Evolutionary conservation across 345 rosid genomes (phyloP).

Genomic region (Rhodamnia rubescens): DNA sequence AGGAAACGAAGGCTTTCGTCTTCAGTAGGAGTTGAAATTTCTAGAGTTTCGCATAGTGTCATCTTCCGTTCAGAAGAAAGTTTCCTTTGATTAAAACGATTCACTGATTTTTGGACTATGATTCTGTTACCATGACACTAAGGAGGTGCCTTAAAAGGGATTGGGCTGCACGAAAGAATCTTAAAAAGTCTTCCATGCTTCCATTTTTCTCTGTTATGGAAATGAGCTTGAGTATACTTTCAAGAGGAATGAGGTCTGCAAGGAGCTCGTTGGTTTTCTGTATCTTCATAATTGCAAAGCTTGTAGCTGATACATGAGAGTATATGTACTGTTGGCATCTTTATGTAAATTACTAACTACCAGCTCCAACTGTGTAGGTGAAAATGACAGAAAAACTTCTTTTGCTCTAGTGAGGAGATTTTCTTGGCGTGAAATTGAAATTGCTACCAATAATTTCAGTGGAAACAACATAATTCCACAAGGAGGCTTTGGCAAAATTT

Average conservation of each 20-base stretch:
- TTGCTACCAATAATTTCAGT: conserved; percentile 76
- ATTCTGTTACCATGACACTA: neutral
- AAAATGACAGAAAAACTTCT: conserved; percentile 55
- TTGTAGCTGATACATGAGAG: neutral
- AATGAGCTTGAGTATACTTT: neutral
- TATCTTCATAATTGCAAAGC: neutral
- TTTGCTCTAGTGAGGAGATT: conserved; percentile 69
- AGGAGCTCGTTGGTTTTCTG: neutral
- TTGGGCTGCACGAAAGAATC: neutral
- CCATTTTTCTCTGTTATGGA: neutral
- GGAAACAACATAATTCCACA: conserved; percentile 70
- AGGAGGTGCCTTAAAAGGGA: neutral
- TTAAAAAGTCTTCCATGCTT: neutral
- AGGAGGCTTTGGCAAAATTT: too few species aligned
- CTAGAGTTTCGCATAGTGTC: neutral
- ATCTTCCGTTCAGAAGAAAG: neutral
- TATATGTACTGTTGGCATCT: neutral
- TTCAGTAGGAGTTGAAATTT: neutral
- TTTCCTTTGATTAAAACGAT: neutral
- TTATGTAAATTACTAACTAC: neutral
- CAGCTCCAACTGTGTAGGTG: conserved; percentile 30
- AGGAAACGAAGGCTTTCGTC: neutral
- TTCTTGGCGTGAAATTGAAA: conserved; percentile 64
- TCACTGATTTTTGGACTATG: neutral
- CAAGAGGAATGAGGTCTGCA: neutral